Conservation (phyloP, 2,329 filamentous ascomycete genomes). For the Seiridium unicorne region DNA sequence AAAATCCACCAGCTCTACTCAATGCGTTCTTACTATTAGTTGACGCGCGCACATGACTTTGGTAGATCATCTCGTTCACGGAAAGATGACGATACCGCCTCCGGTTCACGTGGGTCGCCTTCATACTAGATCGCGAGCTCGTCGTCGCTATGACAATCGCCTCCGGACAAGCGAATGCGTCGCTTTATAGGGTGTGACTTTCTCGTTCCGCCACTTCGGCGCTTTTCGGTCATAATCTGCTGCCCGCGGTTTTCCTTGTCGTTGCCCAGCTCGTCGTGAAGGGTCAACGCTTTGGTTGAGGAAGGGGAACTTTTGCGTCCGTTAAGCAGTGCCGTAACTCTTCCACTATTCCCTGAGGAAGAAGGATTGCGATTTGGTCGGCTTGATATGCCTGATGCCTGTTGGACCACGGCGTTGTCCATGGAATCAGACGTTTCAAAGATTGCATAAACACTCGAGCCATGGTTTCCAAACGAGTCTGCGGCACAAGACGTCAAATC, state of each 20-base stretch:
- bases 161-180: constrained; percentile 10
- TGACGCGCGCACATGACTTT: too few species aligned
- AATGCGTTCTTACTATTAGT: too few species aligned
- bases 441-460: too few species aligned
- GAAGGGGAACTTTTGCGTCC: not conserved
- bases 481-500: not conserved
- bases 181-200: constrained; percentile 8
- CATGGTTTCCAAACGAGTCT: not conserved
- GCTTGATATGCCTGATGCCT: too few species aligned
- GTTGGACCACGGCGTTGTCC: too few species aligned
- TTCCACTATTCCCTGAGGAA: too few species aligned
- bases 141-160: constrained; percentile 19
- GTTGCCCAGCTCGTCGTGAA: constrained; percentile 16
- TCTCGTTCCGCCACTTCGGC: not conserved
- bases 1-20: too few species aligned
- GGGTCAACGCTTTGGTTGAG: not conserved
- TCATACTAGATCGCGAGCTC: constrained; percentile 19
- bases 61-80: too few species aligned
- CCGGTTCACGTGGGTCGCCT: not conserved
- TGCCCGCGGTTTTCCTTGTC: constrained; percentile 17
- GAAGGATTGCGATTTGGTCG: too few species aligned
- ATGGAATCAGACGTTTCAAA: too few species aligned
- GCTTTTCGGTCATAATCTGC: constrained; percentile 5
- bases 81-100: not conserved
- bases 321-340: not conserved